A percentile compares a stretch with the other conserved stretches of the same genome.
Conservation (phyloP, 495 filamentous ascomycete genomes). For the Peziza echinospora region DNA sequence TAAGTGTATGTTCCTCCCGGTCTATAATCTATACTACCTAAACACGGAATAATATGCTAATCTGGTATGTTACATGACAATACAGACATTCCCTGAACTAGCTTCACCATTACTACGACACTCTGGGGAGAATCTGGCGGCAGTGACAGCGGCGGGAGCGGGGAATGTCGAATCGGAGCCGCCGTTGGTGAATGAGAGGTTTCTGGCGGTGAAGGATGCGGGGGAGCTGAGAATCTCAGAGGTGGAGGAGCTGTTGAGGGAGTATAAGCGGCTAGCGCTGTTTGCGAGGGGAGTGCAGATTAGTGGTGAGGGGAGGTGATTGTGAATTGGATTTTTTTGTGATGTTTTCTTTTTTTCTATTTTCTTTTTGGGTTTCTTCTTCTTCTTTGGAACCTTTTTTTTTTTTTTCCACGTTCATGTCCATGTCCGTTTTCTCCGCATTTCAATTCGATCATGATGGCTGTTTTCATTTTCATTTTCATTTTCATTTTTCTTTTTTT, state of each 20-base stretch:
- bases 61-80: slow-evolving; percentile 7
- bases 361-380: too few relatives aligned
- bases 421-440: too few relatives aligned
- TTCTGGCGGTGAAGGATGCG: slow-evolving; percentile 57
- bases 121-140: slow-evolving; percentile 45
- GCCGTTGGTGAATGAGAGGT: slow-evolving; percentile 52
- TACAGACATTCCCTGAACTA: slow-evolving; percentile 40
- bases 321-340: too few relatives aligned
- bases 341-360: too few relatives aligned
- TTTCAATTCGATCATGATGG: too few relatives aligned
- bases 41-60: slow-evolving; percentile 16
- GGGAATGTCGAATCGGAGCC: slow-evolving; percentile 33
- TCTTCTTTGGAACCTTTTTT: too few relatives aligned
- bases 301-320: too few relatives aligned
- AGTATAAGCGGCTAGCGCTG: slow-evolving; percentile 65
- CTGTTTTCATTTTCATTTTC: too few relatives aligned
- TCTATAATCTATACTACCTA: neutral
- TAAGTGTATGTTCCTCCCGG: slow-evolving; percentile 11
- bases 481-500: too few relatives aligned
- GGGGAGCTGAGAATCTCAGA: slow-evolving; percentile 64
- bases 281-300: slow-evolving; percentile 1
- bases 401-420: too few relatives aligned
- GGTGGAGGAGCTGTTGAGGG: slow-evolving; percentile 56
- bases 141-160: slow-evolving; percentile 38
- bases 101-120: slow-evolving; percentile 27